Evolutionary conservation across 2,329 filamentous ascomycete species (phyloP), one percentile per base, ranked within the genome.

Genomic region (Leptographium wingfieldii): DNA sequence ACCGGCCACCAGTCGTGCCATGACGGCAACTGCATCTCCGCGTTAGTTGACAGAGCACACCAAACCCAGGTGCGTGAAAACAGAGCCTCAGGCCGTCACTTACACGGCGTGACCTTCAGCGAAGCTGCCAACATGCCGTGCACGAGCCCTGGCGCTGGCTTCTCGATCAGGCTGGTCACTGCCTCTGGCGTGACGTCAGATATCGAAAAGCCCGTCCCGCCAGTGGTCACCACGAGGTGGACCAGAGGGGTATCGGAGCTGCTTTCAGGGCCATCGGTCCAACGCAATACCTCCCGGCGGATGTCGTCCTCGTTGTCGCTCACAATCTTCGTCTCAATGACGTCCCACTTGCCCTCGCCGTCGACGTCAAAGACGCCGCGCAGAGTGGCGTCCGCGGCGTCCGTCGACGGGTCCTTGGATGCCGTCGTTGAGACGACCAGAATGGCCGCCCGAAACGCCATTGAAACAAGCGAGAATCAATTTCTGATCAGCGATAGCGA

Each of bases 361-460:
- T 88, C 81, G 3, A 79, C 74, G 4, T 79, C 74, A 65, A 99
- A 86, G 16, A 90, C 84, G 58, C 86, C 77, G 55, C 82, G 78
- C 5, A 99, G 78, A 11, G 82, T 77, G 1, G 78, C 76, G 6
- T 83, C 83, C 10, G 89, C 86, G 63, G 83, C 83, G 73, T 99
- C 94, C 1, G 89, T 85, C 3, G 87, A 84, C 0, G 90, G 82
- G 70, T 96, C 87, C 66, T 83, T 79, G 10, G 86, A 84, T 6
- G 92, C 94, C 6, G 94, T 99, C 57, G 95, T 95, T 1, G 94
- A 97, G 48, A 99, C 80, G 65, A 97, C 81, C 59, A 99, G 79
- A 56, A 99, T 85, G 9, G 87, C 89, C 40, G 85, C 87, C 69
- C 77, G 87, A 14, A 97, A 76, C 54, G 66, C 61, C 48, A 69